Base-by-base conservation (phyloP, 305 asterid genomes). In the Solanum hybrid region DNA sequence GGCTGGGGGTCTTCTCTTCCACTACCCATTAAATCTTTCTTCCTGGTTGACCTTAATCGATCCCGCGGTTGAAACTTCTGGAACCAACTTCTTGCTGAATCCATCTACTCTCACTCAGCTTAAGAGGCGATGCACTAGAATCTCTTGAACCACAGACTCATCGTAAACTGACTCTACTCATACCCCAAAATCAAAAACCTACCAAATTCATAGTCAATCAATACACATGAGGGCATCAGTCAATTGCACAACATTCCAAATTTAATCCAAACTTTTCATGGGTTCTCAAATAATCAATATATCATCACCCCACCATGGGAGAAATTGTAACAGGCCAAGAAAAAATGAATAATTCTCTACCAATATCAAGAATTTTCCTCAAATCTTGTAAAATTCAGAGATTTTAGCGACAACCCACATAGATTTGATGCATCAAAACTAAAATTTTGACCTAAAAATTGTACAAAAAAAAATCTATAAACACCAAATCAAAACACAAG, bases 71-170 rank as follows among this genome's bases (percentile, higher is more conserved):
- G 98, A 85, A 94, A 94, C 93, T 92, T 96, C 31, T 96, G 98
- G 61, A 96, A 92, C 99, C 99, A 97, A 92, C 98, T 95, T 93
- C 92, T 95, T 11, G 98, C 96, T 88, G 98, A 94, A 92, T 95
- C 99, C 99, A 96, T 97, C 71, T 90, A 92, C 90, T 90, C 77
- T 91, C 88, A 73, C 93, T 90, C 93, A 78, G 89, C 88, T 90
- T 90, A 86, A 76, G 94, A 91, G 94, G 93, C 77, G 84, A 89
- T 89, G 28, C 74, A 67, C 87, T 80, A 86, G 78, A 37, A 88
- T 75, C 90, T 92, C 88, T 90, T 37, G 51, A 37, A 73, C 89
- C 89, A 87, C 74, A 87, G 86, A 89, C 90, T 93, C 96, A 93
- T 95, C 61, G 90, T 92, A 88, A 87, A 75, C 83, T 28, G 24